phyloP scores from a whole-genome alignment of 1,139 yeast species.

The Candida freyschussii region DNA sequence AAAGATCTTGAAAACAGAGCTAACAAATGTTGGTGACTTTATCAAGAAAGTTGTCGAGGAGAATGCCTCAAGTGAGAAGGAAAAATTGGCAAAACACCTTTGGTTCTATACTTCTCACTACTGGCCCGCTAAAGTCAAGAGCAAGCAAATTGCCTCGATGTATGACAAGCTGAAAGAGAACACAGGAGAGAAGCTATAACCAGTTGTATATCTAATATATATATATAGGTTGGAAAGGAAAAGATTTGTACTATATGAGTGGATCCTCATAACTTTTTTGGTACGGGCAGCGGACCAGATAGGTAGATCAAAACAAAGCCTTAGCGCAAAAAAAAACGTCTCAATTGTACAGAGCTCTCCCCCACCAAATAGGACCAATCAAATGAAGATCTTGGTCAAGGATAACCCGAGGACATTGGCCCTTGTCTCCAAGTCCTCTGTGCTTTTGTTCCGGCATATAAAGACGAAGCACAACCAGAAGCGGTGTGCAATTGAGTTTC shows the following conservation, averaged over 20 bases:
- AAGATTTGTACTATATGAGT: too few species aligned
- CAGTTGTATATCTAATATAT: too few species aligned
- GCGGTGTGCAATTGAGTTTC: slow-evolving; percentile 51
- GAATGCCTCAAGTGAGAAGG: slow-evolving; percentile 24
- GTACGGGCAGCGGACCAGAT: too few species aligned
- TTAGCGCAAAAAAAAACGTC: too few species aligned
- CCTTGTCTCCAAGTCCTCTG: slow-evolving; percentile 45
- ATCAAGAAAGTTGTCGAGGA: slow-evolving; percentile 39
- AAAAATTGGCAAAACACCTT: slow-evolving; percentile 56
- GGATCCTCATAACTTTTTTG: too few species aligned
- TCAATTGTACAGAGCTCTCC: too few species aligned
- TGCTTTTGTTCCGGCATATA: slow-evolving; percentile 44
- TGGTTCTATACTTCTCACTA: slow-evolving; percentile 90
- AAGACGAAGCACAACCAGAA: slow-evolving; percentile 22
- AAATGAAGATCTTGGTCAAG: slow-evolving; percentile 50
- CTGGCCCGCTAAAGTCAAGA: slow-evolving; percentile 93
- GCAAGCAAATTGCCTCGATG: slow-evolving; percentile 78
- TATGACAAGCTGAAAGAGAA: slow-evolving; percentile 55
- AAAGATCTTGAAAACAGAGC: slow-evolving; percentile 61
- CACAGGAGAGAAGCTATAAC: not conserved
- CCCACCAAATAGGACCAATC: too few species aligned
- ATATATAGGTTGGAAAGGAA: too few species aligned
- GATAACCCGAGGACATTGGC: slow-evolving; percentile 53
- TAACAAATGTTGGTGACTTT: slow-evolving; percentile 75
- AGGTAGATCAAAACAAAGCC: too few species aligned